Evolutionary conservation across 73 alveolate genomes (phyloP).

Genomic region (Effrenium voratum): DNA sequence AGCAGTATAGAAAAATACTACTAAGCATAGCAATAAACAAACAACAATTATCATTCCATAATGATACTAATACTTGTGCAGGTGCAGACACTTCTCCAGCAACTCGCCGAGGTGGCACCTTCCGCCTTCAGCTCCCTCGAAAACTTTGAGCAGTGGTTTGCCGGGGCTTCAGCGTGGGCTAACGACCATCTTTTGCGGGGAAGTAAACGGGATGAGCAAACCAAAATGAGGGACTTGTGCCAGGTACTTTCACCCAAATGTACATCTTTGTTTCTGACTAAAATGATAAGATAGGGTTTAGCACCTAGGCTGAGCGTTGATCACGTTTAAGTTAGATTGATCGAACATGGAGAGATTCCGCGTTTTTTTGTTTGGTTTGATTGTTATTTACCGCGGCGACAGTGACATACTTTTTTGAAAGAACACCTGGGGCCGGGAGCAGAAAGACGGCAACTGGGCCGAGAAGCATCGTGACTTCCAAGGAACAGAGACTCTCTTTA

Average conservation of each 20-base stretch:
- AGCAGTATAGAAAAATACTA: background rate
- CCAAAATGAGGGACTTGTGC: background rate
- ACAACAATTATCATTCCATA: background rate
- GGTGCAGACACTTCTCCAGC: background rate
- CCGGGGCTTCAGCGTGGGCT: background rate
- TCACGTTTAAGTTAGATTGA: too few relatives aligned
- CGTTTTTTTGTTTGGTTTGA: too few relatives aligned
- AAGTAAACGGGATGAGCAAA: background rate
- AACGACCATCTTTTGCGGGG: background rate
- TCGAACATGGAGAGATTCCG: too few relatives aligned
- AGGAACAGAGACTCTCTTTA: too few relatives aligned
- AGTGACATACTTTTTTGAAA: too few relatives aligned
- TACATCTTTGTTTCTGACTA: background rate
- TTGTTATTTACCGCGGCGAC: too few relatives aligned
- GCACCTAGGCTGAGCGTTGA: too few relatives aligned
- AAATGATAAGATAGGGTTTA: too few relatives aligned
- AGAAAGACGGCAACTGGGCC: too few relatives aligned
- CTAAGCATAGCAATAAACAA: background rate
- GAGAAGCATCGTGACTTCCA: too few relatives aligned
- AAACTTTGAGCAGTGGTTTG: constrained; percentile 73
- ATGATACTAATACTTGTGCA: background rate
- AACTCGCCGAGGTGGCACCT: constrained; percentile 30
- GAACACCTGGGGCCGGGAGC: too few relatives aligned
- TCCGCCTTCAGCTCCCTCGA: constrained; percentile 60
- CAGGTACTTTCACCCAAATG: background rate